Evolutionary conservation across 371 early-diverging fungal genomes (phyloP), one percentile per base, ranked within the genome.

Genomic region (Circinella umbellata): DNA sequence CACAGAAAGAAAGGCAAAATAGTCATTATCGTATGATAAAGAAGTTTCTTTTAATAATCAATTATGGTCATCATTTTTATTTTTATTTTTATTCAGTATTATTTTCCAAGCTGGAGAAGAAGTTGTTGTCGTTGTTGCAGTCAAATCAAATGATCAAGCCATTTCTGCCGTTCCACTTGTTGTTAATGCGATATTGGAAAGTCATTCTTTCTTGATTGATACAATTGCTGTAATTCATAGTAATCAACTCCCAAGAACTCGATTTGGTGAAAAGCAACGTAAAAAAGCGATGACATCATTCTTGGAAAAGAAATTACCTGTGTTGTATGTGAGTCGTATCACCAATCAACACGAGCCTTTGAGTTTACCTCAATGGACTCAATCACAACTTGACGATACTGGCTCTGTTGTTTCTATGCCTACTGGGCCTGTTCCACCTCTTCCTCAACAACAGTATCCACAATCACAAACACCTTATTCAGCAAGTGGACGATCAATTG

Each of bases 191-290:
- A 83, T 94, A 14, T 74, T 94, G 42, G 93, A 93, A 42, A 83
- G 88, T 42, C 94, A 94, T 77, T 85, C 85, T 60, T 88, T 94
- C 74, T 75, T 93, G 64, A 76, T 92, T 2, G 92, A 93, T 76
- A 87, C 87, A 37, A 86, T 95, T 46, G 88, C 90, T 0, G 83
- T 94, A 65, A 84, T 93, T 4, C 81, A 83, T 36, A 80, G 82
- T 18, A 88, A 82, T 51, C 78, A 86, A 14, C 73, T 95, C 64
- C 88, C 92, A 46, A 82, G 88, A 64, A 80, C 87, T 38, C 73
- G 88, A 15, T 82, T 80, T 64, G 89, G 89, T 13, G 89, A 91
- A 39, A 89, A 89, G 66, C 79, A 83, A 66, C 80, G 91, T n/a
- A 73, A 78, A 59, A 84, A 84, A 62, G 82, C 85, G 49, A 69